Evolutionary conservation across 768 basidiomycete species (phyloP).

Genomic region (Mycena belliarum): DNA sequence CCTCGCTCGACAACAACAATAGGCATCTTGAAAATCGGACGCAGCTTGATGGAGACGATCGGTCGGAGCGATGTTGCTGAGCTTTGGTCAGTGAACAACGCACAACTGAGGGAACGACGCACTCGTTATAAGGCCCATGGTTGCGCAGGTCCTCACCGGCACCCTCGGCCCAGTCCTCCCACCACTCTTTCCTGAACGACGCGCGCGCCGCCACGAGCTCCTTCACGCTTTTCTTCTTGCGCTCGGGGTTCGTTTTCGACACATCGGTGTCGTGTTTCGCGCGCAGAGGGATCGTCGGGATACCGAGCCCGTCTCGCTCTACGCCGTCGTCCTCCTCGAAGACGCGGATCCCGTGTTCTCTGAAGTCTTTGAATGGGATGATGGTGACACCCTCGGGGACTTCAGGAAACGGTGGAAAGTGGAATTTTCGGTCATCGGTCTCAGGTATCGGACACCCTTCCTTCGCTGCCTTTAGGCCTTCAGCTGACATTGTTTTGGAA

Average conservation of each 20-base stretch:
- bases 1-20: too few species aligned
- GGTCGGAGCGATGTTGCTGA: slow-evolving; percentile 43
- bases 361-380: slow-evolving; percentile 45
- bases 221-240: too few species aligned
- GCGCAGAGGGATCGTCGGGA: slow-evolving; percentile 3
- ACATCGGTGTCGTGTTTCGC: slow-evolving; percentile 49
- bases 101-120: slow-evolving; percentile 23
- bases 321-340: slow-evolving; percentile 12
- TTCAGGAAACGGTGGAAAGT: slow-evolving; percentile 41
- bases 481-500: too few species aligned
- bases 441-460: too few species aligned
- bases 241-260: slow-evolving; percentile 51
- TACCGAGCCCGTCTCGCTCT: slow-evolving; percentile 10
- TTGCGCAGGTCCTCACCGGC: neutral
- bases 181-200: neutral
- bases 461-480: too few species aligned
- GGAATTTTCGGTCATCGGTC: too few species aligned
- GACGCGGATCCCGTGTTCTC: slow-evolving; percentile 29
- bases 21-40: slow-evolving; percentile 58
- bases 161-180: slow-evolving; percentile 8
- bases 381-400: slow-evolving; percentile 41
- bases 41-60: slow-evolving; percentile 65
- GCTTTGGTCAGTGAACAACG: slow-evolving; percentile 3
- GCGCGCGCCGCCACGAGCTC: too few species aligned
- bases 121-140: slow-evolving; percentile 33